Evolutionary conservation across 495 filamentous ascomycete species (phyloP), one percentile per base, ranked within the genome.

Genomic region (Penicillium angulare): DNA sequence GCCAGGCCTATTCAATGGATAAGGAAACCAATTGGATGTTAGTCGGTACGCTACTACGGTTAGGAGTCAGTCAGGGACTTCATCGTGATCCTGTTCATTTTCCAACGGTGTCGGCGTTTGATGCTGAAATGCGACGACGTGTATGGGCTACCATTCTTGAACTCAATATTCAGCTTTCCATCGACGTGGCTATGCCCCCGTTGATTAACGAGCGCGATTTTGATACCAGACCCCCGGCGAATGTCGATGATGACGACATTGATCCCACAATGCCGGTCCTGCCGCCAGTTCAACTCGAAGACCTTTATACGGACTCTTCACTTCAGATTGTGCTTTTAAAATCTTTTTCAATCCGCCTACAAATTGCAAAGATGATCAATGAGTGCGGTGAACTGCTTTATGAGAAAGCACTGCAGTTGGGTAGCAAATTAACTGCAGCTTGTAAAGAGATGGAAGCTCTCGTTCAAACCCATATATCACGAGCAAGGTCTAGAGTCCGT

Each of bases 141-240:
- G 54, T 85, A 10, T 86, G 83, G 83, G 73, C 72, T 1, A 80
- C 79, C 6, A 69, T 86, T 5, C 48, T 83, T 2, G 82, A 86
- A 44, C 55, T 85, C 29, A 59, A 56, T 26, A 32, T 79, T 0
- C 80, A 83, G 49, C 61, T 80, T 0, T 71, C 73, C 3, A 45
- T 82, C 3, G 78, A 79, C 45, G 68, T 72, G 0, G 77, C 66
- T 3, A 75, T 76, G 66, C 69, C 72, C 15, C 77, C 78, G 1
- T 61, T 71, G 17, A 69, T 84, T n/a, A 69, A 69, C 3, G 47
- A 62, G 9, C 57, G 76, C 12, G 77, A 82, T 7, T 83, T 74
- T 53, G 78, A 83, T 53, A 81, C 76, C 1, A 53, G 60, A 18
- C 60, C 72, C 0, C 81, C 81, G 0, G 60, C 69, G 2, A 83